A percentile compares a stretch with the other conserved stretches of the same genome.
Evolutionary conservation across 1,139 yeast genomes (phyloP).

Genomic region (Meyerozyma carpophila): DNA sequence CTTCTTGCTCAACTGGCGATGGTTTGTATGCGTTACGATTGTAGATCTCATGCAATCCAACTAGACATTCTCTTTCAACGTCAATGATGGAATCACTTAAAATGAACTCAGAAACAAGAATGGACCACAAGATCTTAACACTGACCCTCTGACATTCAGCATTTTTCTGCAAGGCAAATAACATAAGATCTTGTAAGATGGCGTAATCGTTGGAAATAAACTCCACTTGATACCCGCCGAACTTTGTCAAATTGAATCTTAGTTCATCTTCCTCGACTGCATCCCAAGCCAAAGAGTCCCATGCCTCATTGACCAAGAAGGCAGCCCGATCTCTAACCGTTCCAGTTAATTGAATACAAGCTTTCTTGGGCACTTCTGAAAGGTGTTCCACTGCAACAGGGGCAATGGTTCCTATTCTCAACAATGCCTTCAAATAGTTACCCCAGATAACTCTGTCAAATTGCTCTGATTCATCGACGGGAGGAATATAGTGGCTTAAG

Average conservation of each 20-base stretch:
- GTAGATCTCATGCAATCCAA: constrained; percentile 63
- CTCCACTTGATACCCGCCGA: constrained; percentile 72
- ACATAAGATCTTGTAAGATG: constrained; percentile 59
- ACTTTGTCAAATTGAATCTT: constrained; percentile 57
- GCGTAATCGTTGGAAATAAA: constrained; percentile 57
- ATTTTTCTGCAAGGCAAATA: constrained; percentile 67
- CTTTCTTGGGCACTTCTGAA: constrained; percentile 68
- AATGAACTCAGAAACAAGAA: constrained; percentile 62
- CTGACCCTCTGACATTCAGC: constrained; percentile 59
- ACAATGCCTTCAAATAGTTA: constrained; percentile 52
- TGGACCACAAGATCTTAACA: constrained; percentile 66
- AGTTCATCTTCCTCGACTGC: constrained; percentile 53
- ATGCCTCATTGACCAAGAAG: constrained; percentile 48
- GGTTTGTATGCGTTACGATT: constrained; percentile 55
- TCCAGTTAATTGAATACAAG: constrained; percentile 60
- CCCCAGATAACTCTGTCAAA: constrained; percentile 62
- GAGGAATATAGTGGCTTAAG: constrained; percentile 50
- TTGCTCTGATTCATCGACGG: constrained; percentile 39
- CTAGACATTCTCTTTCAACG: constrained; percentile 57
- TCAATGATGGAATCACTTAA: constrained; percentile 55
- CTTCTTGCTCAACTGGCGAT: constrained; percentile 46
- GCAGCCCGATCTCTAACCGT: constrained; percentile 62
- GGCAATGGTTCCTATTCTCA: constrained; percentile 48
- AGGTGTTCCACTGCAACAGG: constrained; percentile 61
- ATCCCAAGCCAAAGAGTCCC: constrained; percentile 75